Conservation (phyloP, 176 grass and related monocot genomes). For the Metroxylon sagu region DNA sequence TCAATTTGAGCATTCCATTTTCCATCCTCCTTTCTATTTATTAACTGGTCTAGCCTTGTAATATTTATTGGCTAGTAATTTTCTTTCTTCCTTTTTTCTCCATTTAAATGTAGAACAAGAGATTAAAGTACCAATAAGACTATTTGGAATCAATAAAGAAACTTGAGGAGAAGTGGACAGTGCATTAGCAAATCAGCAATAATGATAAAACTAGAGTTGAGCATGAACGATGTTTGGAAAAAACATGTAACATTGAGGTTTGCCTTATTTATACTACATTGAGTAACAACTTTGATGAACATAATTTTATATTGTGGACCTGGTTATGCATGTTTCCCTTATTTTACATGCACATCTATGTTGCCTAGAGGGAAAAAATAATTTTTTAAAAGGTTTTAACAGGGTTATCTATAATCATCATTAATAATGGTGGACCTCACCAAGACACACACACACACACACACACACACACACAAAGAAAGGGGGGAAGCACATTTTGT, state of each 20-base stretch:
- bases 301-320: no score
- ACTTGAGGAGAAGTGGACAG: constrained; percentile 93
- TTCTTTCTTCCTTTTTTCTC: constrained; percentile 5
- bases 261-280: constrained; percentile 3
- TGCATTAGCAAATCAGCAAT: constrained; percentile 43
- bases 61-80: not conserved
- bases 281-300: not conserved
- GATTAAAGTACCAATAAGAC: constrained; percentile 73
- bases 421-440: no score
- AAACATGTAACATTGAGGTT: constrained; percentile 48
- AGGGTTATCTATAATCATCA: no score
- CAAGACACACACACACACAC: no score
- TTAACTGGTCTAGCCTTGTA: not conserved
- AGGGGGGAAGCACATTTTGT: no score
- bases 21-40: not conserved
- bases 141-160: constrained; percentile 91
- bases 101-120: constrained; percentile 54
- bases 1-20: no score
- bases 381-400: no score
- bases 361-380: no score
- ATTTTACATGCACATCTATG: no score
- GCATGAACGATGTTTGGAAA: constrained; percentile 7
- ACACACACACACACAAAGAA: no score
- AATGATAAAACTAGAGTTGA: constrained; percentile 20
- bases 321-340: not conserved